A percentile compares a stretch with the other conserved stretches of the same genome.
These are phyloP conservation scores for Wakefieldia striispora DNA, from an alignment of 768 basidiomycete genomes.

Conservation along the genomic window DNA sequence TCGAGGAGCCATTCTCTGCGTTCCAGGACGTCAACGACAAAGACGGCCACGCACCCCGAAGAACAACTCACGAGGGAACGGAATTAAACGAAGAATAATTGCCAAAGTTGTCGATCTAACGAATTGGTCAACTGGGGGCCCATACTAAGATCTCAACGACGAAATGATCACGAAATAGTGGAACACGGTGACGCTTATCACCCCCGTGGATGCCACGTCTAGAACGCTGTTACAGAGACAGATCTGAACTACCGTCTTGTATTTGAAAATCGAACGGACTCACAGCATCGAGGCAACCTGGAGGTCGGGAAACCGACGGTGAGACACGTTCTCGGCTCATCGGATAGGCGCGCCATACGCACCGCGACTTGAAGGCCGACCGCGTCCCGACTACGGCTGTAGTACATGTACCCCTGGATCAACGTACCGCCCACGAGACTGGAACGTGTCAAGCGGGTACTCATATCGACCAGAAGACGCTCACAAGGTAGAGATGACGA, in stretches of 20 bases:
- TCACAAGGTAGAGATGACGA: slow-evolving; percentile 1
- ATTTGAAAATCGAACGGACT: no score
- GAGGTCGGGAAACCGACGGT: no score
- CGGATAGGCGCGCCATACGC: no score
- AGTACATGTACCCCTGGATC: slow-evolving; percentile 7
- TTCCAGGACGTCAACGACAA: background rate
- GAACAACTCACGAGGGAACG: slow-evolving; percentile 1
- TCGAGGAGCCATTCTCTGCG: slow-evolving; percentile 1
- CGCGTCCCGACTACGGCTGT: background rate
- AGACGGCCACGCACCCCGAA: background rate
- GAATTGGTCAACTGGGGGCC: no score
- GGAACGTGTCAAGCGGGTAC: background rate
- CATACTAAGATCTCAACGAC: no score
- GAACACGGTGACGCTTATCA: background rate
- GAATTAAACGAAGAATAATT: background rate
- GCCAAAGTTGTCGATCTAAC: slow-evolving; percentile 1
- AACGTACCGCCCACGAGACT: slow-evolving; percentile 6
- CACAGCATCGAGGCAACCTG: slow-evolving; percentile 2
- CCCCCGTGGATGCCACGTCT: slow-evolving; percentile 2
- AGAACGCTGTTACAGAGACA: background rate
- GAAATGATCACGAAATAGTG: background rate
- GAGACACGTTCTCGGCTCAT: no score
- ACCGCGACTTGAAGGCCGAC: no score
- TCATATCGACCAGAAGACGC: background rate
- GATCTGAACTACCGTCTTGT: no score